Evolutionary conservation across 1,284 basidiomycete species (phyloP), one percentile per base, ranked within the genome.

Genomic region (Ceratobasidium sp.): DNA sequence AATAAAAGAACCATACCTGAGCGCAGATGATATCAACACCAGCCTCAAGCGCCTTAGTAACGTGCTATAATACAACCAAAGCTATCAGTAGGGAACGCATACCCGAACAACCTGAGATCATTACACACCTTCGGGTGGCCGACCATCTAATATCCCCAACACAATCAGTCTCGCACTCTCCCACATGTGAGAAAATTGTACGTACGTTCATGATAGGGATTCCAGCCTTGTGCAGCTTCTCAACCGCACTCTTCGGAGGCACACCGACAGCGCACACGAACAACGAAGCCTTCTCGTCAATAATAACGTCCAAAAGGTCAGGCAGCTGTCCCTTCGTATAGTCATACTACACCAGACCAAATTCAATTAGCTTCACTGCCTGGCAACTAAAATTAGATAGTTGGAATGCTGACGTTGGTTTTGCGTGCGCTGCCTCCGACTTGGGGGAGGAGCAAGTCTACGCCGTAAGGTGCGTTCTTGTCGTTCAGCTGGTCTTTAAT

Each of bases 1-100:
- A 26, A 7, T 46, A 18, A 23, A 43, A 58, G 21, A 8, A 26
- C 38, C 44, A 21, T 50, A 70, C 67, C 67, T 96, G 95, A 0
- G 93, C 93, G 78, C 93, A 95, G 79, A 96, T 95, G 75, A 96
- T 84, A 79, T 96, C 95, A 44, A 91, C 90, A 58, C 94, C 94
- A 38, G 84, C 89, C 8, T 86, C 90, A 47, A 95, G 85, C 8
- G 94, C 94, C 80, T 94, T 94, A 64, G 83, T 76, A 55, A 93
- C 92, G 80, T 96, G 94, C 80, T 80, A 76, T 30, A 44, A 52
- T 7, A 0, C 1, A 18, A 52, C 18, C 14, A 13, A 14, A 49
- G 11, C 35, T 11, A 38, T 38, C 35, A 38, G 35, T 38, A 4
- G 35, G 35, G 35, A 38, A 38, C 35, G 11, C 4, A 38, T 38